Base-by-base conservation (phyloP, 192 early-diverging fungal species). In the Phycomyces nitens region DNA sequence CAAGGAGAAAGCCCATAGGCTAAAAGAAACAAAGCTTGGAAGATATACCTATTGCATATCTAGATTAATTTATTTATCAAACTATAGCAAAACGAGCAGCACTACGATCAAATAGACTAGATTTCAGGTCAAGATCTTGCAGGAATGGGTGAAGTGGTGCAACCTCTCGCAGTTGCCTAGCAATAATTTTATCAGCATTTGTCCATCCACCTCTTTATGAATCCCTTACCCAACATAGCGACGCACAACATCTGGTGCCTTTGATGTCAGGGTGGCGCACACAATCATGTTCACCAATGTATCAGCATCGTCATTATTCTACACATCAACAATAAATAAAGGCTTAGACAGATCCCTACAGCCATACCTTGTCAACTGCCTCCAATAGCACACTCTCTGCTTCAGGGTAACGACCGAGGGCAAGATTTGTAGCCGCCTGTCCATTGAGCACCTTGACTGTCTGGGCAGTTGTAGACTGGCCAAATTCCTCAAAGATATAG, bases 401-500 rank as follows among this genome's bases (percentile, higher is more conserved):
- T 68, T 97, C 94, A 1, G 83, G 82, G 69, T 89, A 90, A 66
- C 87, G 82, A 1, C 84, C 89, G 57, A 89, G 64, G 20, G 91
- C 86, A 73, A 99, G 82, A 42, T 91, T 86, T 61, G 82, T 84
- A 7, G 93, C 88, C 1, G 97, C 97, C 72, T 89, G 86, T 0
- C 91, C 83, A 18, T 83, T 86, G 14, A 95, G 69, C 21, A 97
- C 78, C 62, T 89, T 86, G 21, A 88, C 76, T 0, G 92, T 94
- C 29, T 81, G 77, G 3, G 80, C 70, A 39, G 88, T 84, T 26
- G 86, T 80, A 0, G 92, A 86, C 60, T 90, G 89, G 6, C 89
- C 92, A 53, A 99, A 85, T 71, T 97, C 97, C 66, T 97, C 94
- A 62, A 92, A 97, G 27, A 94, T 91, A 79, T 96, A 97, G 60